Evolutionary conservation across 1,284 basidiomycete species (phyloP), one percentile per base, ranked within the genome.

Genomic region (Cryptococcus jaspeensis): DNA sequence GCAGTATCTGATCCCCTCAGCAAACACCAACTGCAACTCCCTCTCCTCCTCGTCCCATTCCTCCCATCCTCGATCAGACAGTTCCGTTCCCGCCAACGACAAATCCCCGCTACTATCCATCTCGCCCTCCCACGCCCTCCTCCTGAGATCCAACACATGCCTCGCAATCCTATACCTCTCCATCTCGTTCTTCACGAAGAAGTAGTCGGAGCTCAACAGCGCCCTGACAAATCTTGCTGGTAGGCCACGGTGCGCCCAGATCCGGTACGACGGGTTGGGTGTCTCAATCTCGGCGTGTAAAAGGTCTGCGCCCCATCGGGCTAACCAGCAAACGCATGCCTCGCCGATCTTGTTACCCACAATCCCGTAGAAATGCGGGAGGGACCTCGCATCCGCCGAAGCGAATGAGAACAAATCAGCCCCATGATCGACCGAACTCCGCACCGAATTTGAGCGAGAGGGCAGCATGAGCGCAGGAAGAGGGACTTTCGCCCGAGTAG

Each of bases 261-360:
- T 61, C 45, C 58, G 58, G 38, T 42, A 63, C 5, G n/a, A 18
- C 2, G 50, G 38, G 28, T 48, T 38, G 5, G 59, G 20, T 4
- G 39, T 20, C 22, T 55, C 52, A n/a, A 84, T 80, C 73, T 95
- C 92, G 50, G 84, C 81, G 12, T 75, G 72, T 43, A 95, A 81
- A 55, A 94, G 82, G 71, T 95, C 92, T 18, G 79, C 74, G 0
- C 87, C 90, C 92, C 92, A 96, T 38, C 90, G 82, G 0, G 87
- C 82, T 12, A 95, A 81, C 92, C 92, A 97, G 73, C 89, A 92
- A 5, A 85, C 84, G 63, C 87, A 88, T 0, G 90, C 88, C 75
- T 95, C 91, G 25, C 92, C 92, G 60, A 96, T 89, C 78, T 92
- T 93, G 76, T 92, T 85, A 0, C 89, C 89, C 5, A 90, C 82